Percentiles rank a stretch among this genome's conserved stretches.
These are phyloP conservation scores for Firmiana major DNA, from an alignment of 345 rosid species.

Conservation along the genomic window DNA sequence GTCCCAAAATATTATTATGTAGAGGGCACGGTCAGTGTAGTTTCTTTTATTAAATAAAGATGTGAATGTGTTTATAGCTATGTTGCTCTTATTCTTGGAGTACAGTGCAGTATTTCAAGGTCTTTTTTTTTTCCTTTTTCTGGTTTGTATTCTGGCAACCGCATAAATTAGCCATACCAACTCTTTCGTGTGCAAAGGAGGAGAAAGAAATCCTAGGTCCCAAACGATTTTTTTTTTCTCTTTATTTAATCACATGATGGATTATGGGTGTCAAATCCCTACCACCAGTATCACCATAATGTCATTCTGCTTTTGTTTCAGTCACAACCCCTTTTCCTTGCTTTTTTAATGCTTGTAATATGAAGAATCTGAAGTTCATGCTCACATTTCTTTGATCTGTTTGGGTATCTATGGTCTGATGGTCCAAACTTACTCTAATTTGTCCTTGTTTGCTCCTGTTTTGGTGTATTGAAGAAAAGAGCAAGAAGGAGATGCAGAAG, in stretches of 20 bases:
- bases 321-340: background rate
- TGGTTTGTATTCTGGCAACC: background rate
- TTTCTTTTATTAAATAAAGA: background rate
- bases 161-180: background rate
- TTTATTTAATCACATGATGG: background rate
- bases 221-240: background rate
- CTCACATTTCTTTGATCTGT: background rate
- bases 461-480: slow-evolving; percentile 25
- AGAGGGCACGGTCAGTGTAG: background rate
- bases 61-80: background rate
- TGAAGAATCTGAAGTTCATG: background rate
- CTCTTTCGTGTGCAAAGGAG: background rate
- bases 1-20: background rate
- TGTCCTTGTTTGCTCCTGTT: background rate
- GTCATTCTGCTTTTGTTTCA: background rate
- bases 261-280: background rate
- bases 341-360: background rate
- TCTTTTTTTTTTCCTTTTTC: too few species aligned
- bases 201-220: background rate
- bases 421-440: background rate
- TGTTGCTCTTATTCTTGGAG: background rate
- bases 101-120: background rate
- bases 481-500: slow-evolving; percentile 26
- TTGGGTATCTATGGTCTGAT: background rate
- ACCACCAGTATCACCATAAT: background rate